Base-by-base conservation (phyloP, 129 eudicot species). In the Ambrosia artemisiifolia region DNA sequence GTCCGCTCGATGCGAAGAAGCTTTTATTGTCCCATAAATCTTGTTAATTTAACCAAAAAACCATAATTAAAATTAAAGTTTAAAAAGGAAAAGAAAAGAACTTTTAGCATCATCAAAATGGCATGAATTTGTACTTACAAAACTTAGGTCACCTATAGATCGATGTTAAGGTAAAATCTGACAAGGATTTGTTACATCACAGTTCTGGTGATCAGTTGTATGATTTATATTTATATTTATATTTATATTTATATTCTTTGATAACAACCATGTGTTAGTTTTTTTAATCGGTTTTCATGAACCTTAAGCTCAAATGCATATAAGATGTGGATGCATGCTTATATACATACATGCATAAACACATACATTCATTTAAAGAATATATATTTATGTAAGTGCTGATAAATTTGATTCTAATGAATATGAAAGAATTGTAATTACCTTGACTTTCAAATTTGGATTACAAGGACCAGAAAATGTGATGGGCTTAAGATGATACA, bases 391-490 rank as follows among this genome's bases (percentile, higher is more conserved):
- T 38, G 43, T 38, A 38, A 38, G 1, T 38, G 0, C 10, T 38
- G 7, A 5, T 38, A 38, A 38, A 5, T 38, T 7, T 38, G 8
- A 51, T 51, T n/a, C 1, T 5, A 20, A 54, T 54, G 19, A 7
- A 7, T 18, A 16, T 34, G 44, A 34, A 62, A 12, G 4, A 28
- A 40, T 28, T 72, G 62, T 67, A 62, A 81, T 53, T 76, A 89
- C 99, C 89, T 78, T 86, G 76, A 95, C 78, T 33, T 56, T 63
- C 4, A 90, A n/a, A 32, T 67, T 43, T 24, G 91, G 64, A 12
- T 56, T 72, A 68, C 99, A 95, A 19, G 99, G 99, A 46, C 99
- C 99, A 16, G 83, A 63, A 67, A 95, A 86, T 6, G 81, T 72
- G 63, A 84, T 73, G 43, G 90, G 97, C 81, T 84, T 86, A 49